Percentiles rank a stretch among this genome's conserved stretches.
phyloP scores from a whole-genome alignment of 805 yeast species.

The Zygosaccharomyces lentus region DNA sequence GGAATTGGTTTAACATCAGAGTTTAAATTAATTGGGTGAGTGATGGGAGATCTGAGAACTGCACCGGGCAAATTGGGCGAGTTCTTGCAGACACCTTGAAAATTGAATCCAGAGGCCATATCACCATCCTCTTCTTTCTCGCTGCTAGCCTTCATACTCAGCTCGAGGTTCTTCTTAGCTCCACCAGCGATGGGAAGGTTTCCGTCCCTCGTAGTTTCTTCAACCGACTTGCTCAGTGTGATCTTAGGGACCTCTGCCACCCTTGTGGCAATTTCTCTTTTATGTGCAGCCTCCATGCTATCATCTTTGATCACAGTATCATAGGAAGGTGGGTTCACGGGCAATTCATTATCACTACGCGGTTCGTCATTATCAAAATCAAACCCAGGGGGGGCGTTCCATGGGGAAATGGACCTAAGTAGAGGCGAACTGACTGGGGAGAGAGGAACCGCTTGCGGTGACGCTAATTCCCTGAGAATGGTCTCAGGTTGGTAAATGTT shows the following conservation, averaged over 20 bases:
- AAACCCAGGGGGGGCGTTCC: conserved; percentile 22
- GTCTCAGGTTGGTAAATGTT: conserved; percentile 54
- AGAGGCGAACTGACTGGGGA: conserved; percentile 46
- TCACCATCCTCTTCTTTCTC: conserved; percentile 26
- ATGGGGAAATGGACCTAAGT: conserved; percentile 46
- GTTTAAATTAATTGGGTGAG: conserved; percentile 20
- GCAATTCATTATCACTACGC: conserved; percentile 10
- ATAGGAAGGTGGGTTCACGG: conserved; percentile 37
- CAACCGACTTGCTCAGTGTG: conserved; percentile 8
- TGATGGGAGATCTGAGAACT: conserved; percentile 33
- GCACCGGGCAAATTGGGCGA: conserved; percentile 36
- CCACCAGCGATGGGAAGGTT: background rate
- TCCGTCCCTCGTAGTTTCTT: conserved; percentile 6
- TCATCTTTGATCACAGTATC: conserved; percentile 26
- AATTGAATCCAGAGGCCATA: conserved; percentile 31
- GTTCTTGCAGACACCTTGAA: conserved; percentile 27
- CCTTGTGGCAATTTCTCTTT: background rate
- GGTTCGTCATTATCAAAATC: conserved; percentile 14
- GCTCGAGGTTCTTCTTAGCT: conserved; percentile 5
- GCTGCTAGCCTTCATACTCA: conserved; percentile 1
- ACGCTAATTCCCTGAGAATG: conserved; percentile 43
- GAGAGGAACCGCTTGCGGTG: conserved; percentile 64
- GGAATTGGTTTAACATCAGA: conserved; percentile 5
- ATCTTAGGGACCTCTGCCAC: conserved; percentile 8
- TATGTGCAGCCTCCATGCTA: conserved; percentile 5